A percentile compares a stretch with the other conserved stretches of the same genome.
Conservation (phyloP, 2,329 filamentous ascomycete genomes). For the Nannizzia gypsea region DNA sequence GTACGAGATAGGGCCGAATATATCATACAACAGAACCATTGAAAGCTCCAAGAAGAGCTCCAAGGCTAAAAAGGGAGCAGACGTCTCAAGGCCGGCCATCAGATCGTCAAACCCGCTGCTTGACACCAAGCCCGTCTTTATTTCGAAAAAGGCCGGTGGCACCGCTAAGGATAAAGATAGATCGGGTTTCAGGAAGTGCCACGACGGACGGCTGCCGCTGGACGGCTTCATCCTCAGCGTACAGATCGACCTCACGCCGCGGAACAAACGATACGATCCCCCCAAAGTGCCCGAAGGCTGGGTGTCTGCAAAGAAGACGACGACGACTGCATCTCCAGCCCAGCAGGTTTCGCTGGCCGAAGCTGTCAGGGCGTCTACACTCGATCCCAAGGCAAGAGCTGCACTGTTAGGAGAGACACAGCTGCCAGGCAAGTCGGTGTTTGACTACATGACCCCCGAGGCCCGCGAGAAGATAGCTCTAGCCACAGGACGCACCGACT, state of each 20-base stretch:
- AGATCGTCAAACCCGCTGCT: constrained; percentile 52
- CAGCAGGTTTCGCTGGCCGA: constrained; percentile 58
- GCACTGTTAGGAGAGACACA: constrained; percentile 67
- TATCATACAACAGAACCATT: constrained; percentile 72
- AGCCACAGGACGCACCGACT: constrained; percentile 60
- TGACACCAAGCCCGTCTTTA: constrained; percentile 59
- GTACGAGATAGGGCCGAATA: constrained; percentile 81
- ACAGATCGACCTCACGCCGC: constrained; percentile 31
- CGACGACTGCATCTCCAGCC: constrained; percentile 11
- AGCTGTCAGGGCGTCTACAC: constrained; percentile 61
- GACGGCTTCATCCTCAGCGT: constrained; percentile 66
- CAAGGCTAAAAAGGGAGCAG: constrained; percentile 34
- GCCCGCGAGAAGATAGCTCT: constrained; percentile 65
- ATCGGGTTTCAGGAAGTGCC: constrained; percentile 55
- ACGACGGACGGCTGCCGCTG: constrained; percentile 69
- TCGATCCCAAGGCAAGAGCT: constrained; percentile 67
- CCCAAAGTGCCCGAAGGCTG: constrained; percentile 47
- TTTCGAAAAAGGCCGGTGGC: constrained; percentile 49
- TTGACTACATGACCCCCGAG: constrained; percentile 75
- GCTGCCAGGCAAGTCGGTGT: constrained; percentile 85
- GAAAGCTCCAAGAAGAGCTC: constrained; percentile 70
- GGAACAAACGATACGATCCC: constrained; percentile 33
- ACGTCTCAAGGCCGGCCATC: constrained; percentile 28
- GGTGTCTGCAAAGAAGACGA: constrained; percentile 47
- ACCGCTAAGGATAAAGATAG: constrained; percentile 26